These are phyloP conservation scores for Ligustrum vulgare DNA, from an alignment of 257 asterid genomes.

Conservation along the genomic window DNA sequence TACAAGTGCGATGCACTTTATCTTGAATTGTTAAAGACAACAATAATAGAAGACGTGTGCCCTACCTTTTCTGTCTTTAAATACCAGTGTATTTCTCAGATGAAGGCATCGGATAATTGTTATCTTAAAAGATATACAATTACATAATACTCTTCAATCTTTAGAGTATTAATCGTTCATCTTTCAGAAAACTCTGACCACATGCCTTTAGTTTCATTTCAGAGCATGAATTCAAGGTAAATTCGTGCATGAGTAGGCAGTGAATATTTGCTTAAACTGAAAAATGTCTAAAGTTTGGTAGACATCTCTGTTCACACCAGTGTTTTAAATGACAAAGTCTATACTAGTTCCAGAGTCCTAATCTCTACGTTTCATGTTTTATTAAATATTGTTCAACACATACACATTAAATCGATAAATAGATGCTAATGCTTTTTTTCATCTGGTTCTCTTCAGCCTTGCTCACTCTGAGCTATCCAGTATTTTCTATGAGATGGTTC, in stretches of 20 bases:
- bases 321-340: constrained; percentile 1
- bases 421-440: constrained; percentile 14
- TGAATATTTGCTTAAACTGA: constrained; percentile 11
- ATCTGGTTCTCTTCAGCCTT: constrained; percentile 59
- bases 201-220: constrained; percentile 10
- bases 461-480: constrained; percentile 91
- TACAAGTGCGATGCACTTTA: too few species aligned
- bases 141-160: too few species aligned
- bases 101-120: too few species aligned
- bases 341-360: not conserved
- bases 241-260: not conserved
- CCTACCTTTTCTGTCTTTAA: too few species aligned
- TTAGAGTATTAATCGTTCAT: too few species aligned
- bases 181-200: not conserved
- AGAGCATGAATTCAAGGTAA: constrained; percentile 3
- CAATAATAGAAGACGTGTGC: too few species aligned
- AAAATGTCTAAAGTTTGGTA: not conserved
- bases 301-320: not conserved
- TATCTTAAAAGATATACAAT: too few species aligned
- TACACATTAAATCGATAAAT: not conserved
- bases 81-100: too few species aligned
- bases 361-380: not conserved
- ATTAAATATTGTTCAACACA: not conserved
- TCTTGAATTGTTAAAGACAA: too few species aligned
- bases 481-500: constrained; percentile 94